Conservation (phyloP, 192 early-diverging fungal species). For the Mortierella alpina region DNA sequence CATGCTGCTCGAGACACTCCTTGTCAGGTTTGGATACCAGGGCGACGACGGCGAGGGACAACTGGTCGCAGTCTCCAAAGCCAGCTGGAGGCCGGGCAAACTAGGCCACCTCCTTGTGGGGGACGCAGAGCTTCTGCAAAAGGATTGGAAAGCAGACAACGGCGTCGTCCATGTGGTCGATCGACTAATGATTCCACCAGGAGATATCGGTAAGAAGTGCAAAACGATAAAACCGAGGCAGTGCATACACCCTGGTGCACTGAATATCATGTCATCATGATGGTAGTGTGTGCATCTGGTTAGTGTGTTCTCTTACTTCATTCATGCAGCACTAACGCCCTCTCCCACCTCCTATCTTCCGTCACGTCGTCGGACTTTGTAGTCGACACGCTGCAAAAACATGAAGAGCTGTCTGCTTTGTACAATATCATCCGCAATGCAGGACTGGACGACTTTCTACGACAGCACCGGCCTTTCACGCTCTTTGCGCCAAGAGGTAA, state of each 20-base stretch:
- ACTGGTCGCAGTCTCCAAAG: slow-evolving; percentile 12
- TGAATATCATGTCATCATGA: neutral
- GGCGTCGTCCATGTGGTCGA: slow-evolving; percentile 62
- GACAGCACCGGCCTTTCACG: slow-evolving; percentile 52
- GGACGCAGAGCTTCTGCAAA: slow-evolving; percentile 29
- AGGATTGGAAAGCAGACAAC: slow-evolving; percentile 55
- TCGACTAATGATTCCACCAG: slow-evolving; percentile 55
- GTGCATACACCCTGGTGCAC: neutral
- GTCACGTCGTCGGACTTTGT: neutral
- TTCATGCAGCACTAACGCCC: too few species aligned
- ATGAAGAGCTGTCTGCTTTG: slow-evolving; percentile 25
- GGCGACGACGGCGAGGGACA: slow-evolving; percentile 33
- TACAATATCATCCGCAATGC: slow-evolving; percentile 41
- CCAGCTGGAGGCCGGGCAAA: slow-evolving; percentile 20
- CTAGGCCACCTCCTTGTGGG: slow-evolving; percentile 27
- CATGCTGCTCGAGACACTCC: slow-evolving; percentile 38
- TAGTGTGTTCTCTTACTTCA: neutral
- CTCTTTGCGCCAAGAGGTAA: slow-evolving; percentile 56
- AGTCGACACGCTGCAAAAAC: slow-evolving; percentile 37
- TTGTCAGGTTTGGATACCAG: slow-evolving; percentile 44
- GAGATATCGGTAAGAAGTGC: slow-evolving; percentile 34
- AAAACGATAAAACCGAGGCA: too few species aligned
- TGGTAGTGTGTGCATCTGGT: neutral
- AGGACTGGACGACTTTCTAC: slow-evolving; percentile 33
- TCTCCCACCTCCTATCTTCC: slow-evolving; percentile 13